phyloP scores from a whole-genome alignment of 106 monocot genomes.

The Agapanthus africanus region DNA sequence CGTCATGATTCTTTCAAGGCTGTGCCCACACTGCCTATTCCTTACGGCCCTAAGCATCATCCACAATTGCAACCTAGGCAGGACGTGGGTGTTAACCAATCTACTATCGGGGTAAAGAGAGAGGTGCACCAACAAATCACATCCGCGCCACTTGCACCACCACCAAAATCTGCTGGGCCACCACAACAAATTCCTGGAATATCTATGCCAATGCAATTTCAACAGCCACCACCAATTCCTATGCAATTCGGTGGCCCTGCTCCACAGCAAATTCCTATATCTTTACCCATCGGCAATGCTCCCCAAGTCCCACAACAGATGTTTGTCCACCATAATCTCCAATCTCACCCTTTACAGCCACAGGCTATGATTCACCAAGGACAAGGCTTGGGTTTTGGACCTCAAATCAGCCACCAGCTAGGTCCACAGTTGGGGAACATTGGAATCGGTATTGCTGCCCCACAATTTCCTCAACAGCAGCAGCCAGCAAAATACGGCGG shows the following conservation, averaged over 20 bases:
- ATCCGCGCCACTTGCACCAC: neutral
- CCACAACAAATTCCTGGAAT: conserved; percentile 34
- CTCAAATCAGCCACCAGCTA: conserved; percentile 47
- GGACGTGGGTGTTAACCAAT: conserved; percentile 18
- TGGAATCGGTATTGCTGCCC: conserved; percentile 24
- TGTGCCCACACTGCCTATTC: conserved; percentile 20
- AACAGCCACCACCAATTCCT: conserved; percentile 41
- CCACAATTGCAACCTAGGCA: conserved; percentile 27
- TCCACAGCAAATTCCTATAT: conserved; percentile 48
- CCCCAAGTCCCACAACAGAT: conserved; percentile 55
- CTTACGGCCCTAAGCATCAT: conserved; percentile 24
- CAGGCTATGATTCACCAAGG: conserved; percentile 52
- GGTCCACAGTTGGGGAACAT: conserved; percentile 41
- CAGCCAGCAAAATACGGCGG: conserved; percentile 20
- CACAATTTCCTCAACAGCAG: conserved; percentile 43
- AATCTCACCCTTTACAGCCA: conserved; percentile 46
- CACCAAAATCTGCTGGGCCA: conserved; percentile 27
- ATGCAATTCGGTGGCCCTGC: conserved; percentile 55
- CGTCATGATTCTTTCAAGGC: conserved; percentile 26
- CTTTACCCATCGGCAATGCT: conserved; percentile 35
- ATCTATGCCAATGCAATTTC: conserved; percentile 44
- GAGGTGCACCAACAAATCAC: conserved; percentile 27
- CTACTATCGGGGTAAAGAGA: conserved; percentile 24
- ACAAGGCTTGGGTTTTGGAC: conserved; percentile 44
- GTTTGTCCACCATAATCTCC: conserved; percentile 50